Evolutionary conservation across 805 yeast genomes (phyloP).

Genomic region (Lipomyces yamanashiensis): DNA sequence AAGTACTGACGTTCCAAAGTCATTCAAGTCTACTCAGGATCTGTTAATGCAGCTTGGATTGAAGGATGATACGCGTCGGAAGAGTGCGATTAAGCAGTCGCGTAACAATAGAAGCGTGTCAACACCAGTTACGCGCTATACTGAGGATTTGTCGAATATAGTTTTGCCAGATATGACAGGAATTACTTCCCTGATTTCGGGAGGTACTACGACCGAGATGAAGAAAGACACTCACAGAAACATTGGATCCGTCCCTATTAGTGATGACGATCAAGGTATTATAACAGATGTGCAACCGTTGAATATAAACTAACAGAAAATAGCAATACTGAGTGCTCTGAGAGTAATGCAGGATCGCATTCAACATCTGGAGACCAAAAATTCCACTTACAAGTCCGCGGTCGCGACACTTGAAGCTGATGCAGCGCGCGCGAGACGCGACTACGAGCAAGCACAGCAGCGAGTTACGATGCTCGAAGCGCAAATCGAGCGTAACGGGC

Average conservation of each 20-base stretch:
- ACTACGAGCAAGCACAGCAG: slow-evolving; percentile 11
- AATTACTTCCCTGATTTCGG: slow-evolving; percentile 28
- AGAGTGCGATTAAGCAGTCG: background rate
- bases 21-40: slow-evolving; percentile 28
- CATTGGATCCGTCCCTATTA: slow-evolving; percentile 31
- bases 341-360: slow-evolving; percentile 30
- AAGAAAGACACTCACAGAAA: slow-evolving; percentile 12
- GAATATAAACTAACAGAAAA: background rate
- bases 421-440: background rate
- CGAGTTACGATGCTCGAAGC: slow-evolving; percentile 19
- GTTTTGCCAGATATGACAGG: slow-evolving; percentile 34
- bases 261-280: slow-evolving; percentile 34
- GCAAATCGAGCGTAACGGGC: slow-evolving; percentile 23
- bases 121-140: background rate
- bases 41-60: slow-evolving; percentile 24
- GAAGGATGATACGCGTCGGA: background rate
- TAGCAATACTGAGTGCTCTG: slow-evolving; percentile 31
- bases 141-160: slow-evolving; percentile 7
- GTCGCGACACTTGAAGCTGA: slow-evolving; percentile 21
- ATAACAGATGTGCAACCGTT: background rate
- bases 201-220: slow-evolving; percentile 12
- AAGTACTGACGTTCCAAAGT: slow-evolving; percentile 17
- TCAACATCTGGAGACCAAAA: slow-evolving; percentile 28
- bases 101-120: slow-evolving; percentile 4
- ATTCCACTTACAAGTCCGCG: slow-evolving; percentile 17